phyloP scores from a whole-genome alignment of 495 filamentous ascomycete genomes.

The Penicillium canariense region DNA sequence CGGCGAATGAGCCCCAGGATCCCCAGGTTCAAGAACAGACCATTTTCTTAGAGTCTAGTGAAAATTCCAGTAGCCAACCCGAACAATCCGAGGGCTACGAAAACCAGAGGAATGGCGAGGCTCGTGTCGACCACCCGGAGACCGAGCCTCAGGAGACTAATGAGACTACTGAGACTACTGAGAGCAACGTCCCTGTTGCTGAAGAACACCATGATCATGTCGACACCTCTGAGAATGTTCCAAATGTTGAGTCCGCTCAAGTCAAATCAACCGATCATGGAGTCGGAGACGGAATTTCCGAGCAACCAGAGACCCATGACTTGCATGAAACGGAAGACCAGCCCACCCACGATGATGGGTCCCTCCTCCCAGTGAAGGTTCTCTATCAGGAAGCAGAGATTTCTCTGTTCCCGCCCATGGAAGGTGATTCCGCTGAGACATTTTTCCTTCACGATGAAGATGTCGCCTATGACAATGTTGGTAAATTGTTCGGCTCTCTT shows the following conservation, averaged over 20 bases:
- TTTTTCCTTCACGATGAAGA: conserved; percentile 72
- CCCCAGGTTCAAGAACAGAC: conserved; percentile 1
- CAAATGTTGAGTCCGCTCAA: conserved; percentile 6
- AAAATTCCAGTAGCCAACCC: not conserved
- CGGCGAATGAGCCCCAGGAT: not conserved
- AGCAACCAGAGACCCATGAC: conserved; percentile 13
- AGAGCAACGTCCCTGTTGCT: conserved; percentile 3
- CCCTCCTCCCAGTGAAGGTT: conserved; percentile 55
- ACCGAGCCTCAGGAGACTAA: conserved; percentile 25
- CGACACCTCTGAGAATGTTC: conserved; percentile 7
- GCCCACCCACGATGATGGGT: conserved; percentile 10
- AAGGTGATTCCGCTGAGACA: conserved; percentile 62
- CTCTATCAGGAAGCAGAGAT: conserved; percentile 67
- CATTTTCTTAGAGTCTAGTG: not conserved
- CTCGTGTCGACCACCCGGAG: not conserved
- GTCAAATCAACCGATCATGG: conserved; percentile 2
- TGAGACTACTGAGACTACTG: conserved; percentile 22
- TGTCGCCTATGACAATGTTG: conserved; percentile 55
- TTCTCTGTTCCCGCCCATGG: conserved; percentile 64
- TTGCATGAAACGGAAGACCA: conserved; percentile 13
- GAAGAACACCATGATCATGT: conserved; percentile 7
- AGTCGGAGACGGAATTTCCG: not conserved
- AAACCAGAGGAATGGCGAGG: not conserved
- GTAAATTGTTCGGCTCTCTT: conserved; percentile 60
- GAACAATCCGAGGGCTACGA: not conserved